Evolutionary conservation across 305 asterid species (phyloP), one percentile per base, ranked within the genome.

Genomic region (Solanum aculeatissimum): DNA sequence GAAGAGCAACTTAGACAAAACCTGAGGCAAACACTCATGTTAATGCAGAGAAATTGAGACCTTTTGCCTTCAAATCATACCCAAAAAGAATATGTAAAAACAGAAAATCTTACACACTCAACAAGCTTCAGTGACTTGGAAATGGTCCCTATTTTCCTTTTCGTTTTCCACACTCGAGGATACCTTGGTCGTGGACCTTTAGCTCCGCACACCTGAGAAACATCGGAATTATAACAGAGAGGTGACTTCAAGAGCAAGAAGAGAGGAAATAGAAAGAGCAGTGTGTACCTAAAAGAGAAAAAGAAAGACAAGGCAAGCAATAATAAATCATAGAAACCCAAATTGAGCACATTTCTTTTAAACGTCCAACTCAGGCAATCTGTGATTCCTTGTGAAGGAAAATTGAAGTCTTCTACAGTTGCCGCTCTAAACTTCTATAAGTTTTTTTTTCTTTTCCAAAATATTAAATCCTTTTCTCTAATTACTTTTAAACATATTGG

Each of bases 161-260:
- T 91, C 72, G 92, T 92, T 90, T 92, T 96, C 98, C 99, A 96
- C 55, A 94, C 98, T 69, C 98, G 93, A 78, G 98, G 98, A 88
- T 88, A 92, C 91, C 99, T 93, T 72, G 98, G 98, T 74, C 98
- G 92, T 70, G 98, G 99, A 85, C 98, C 98, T 92, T 94, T 95
- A 85, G 96, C 95, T 84, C 92, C 97, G 85, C 97, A 94, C 62
- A 90, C 92, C 98, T 94, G 92, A 86, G 57, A 85, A 86, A 77
- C 82, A 77, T 77, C 47, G 32, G 23, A 57, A 80, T 43, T 83
- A 83, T 4, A n/a, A 71, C 35, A 66, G 83, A 40, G 16, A 49
- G 69, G 86, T 81, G 45, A 83, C 86, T 58, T 60, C 29, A 63
- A 62, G 78, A 25, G 27, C 18, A 47, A 87, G 53, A 16, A 29